Percentiles rank a stretch among this genome's conserved stretches.
Evolutionary conservation across 192 early-diverging fungal genomes (phyloP).

Genomic region (Umbelopsis sp.): DNA sequence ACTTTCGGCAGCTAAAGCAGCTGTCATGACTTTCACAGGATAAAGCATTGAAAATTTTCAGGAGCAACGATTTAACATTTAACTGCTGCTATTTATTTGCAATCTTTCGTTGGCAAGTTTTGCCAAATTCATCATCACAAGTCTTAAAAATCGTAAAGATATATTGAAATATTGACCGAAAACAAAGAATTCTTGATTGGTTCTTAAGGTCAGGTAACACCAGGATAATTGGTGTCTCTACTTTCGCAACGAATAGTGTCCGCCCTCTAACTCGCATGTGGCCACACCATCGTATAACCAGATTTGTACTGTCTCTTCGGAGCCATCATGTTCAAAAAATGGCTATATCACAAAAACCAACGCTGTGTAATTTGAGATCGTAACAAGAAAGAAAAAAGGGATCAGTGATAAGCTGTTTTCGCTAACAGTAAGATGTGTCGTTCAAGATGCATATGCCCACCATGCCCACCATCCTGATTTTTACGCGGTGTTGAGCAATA

Average conservation of each 20-base stretch:
- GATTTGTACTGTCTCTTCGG: not conserved
- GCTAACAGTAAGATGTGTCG: not conserved
- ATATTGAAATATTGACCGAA: conserved; percentile 17
- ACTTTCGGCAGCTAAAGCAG: not conserved
- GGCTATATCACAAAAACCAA: too few species aligned
- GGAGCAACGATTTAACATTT: not conserved
- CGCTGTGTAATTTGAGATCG: not conserved
- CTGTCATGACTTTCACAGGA: not conserved
- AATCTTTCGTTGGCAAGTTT: not conserved
- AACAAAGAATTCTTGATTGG: not conserved
- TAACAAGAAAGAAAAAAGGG: not conserved
- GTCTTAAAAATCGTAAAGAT: not conserved
- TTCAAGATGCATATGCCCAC: not conserved
- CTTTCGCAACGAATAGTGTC: not conserved
- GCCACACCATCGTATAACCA: not conserved
- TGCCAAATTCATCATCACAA: not conserved
- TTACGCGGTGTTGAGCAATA: too few species aligned
- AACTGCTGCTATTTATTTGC: conserved; percentile 5
- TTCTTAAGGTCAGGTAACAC: not conserved
- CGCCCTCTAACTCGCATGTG: too few species aligned
- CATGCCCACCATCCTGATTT: not conserved
- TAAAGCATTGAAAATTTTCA: not conserved
- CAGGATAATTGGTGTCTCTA: not conserved
- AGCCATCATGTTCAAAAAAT: not conserved
- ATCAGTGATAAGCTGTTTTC: not conserved